phyloP scores from a whole-genome alignment of 2,329 filamentous ascomycete species.

The Fusarium foetens region DNA sequence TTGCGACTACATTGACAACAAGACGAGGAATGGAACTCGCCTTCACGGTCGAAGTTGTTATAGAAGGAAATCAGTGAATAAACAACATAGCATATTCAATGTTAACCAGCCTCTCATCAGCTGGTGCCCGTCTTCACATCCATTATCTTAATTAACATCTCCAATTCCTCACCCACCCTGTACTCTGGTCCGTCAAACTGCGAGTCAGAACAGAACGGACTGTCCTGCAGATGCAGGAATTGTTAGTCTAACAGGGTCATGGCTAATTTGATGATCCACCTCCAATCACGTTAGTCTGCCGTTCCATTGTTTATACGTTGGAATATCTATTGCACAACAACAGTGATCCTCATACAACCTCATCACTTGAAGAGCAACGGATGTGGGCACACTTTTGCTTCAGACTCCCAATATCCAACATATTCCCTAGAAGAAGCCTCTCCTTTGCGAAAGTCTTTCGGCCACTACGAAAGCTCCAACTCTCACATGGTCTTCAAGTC shows the following conservation, averaged over 20 bases:
- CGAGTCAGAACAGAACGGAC: constrained; percentile 31
- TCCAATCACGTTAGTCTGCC: constrained; percentile 7
- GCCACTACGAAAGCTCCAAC: constrained; percentile 20
- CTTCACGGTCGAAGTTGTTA: background rate
- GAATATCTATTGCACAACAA: background rate
- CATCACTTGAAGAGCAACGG: background rate
- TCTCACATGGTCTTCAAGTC: constrained; percentile 25
- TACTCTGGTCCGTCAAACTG: constrained; percentile 12
- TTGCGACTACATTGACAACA: constrained; percentile 24
- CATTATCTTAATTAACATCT: background rate
- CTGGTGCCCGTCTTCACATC: background rate
- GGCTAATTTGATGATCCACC: constrained; percentile 39
- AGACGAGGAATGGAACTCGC: background rate
- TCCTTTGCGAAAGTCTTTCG: background rate
- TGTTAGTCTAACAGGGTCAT: constrained; percentile 23
- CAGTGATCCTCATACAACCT: background rate
- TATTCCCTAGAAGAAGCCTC: background rate
- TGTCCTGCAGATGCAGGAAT: constrained; percentile 25
- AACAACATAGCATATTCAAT: background rate
- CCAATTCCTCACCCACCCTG: constrained; percentile 3
- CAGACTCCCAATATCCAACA: background rate
- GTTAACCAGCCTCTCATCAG: constrained; percentile 14
- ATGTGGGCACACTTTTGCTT: background rate
- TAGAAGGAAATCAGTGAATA: background rate
- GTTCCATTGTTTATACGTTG: background rate